Evolutionary conservation across 257 asterid species (phyloP).

Genomic region (Solanum appendiculatum): DNA sequence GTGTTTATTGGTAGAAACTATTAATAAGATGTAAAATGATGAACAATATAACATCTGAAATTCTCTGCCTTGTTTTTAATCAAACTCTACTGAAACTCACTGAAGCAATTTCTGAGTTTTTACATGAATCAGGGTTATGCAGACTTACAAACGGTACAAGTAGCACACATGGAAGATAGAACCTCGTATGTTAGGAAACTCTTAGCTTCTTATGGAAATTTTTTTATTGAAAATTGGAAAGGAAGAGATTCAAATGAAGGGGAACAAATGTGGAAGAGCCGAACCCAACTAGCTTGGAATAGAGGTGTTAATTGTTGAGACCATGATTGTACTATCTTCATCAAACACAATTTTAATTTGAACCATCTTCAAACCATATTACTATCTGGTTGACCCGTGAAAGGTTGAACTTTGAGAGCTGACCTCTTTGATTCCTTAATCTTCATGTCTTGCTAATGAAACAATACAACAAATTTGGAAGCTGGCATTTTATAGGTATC

Average conservation of each 20-base stretch:
- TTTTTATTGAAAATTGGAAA: background rate
- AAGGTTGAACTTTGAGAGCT: background rate
- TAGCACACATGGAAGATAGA: background rate
- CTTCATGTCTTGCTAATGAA: background rate
- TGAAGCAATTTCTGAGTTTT: background rate
- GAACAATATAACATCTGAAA: background rate
- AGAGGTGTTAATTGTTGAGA: background rate
- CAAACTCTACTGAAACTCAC: background rate
- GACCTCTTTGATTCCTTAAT: background rate
- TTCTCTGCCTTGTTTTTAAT: background rate
- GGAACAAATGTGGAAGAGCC: background rate
- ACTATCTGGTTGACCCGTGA: background rate
- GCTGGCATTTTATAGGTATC: background rate
- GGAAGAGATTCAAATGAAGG: background rate
- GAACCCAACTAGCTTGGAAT: background rate
- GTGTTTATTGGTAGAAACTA: background rate
- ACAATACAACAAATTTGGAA: background rate
- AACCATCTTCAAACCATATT: background rate
- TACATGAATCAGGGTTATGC: background rate
- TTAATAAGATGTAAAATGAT: background rate
- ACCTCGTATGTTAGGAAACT: background rate
- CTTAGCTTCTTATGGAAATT: background rate
- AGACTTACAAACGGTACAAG: background rate
- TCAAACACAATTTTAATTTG: background rate
- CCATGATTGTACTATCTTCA: background rate